Base-by-base conservation (phyloP, 2,329 filamentous ascomycete genomes). In the Penicillium nordicum region DNA sequence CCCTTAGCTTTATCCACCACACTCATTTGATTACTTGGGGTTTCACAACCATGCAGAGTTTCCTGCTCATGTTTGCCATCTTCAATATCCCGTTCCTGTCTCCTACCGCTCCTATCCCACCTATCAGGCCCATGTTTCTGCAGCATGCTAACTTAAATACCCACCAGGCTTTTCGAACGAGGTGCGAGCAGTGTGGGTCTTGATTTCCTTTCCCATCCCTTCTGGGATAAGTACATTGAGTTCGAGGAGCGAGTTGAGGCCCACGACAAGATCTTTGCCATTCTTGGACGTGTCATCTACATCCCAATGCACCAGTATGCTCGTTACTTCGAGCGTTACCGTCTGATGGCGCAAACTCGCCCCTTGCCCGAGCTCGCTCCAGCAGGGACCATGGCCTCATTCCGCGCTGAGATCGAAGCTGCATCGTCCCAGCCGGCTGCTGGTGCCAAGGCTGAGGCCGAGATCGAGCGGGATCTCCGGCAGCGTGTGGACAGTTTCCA, bases 221-320 rank as follows among this genome's bases (percentile, higher is more conserved):
- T 99, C 78, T 99, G 94, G 94, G 94, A 99, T 75, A 97, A 96
- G 76, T 99, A 96, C 70, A 85, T 99, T 62, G 94, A 97, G 72
- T 97, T 95, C 68, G 94, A 97, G 72, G 92, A 97, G 72, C 88
- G 92, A 1, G 81, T 93, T 59, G 92, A 96, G 68, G 86, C 88
- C 0, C 84, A 88, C 14, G 90, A 95, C 61, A 90, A 86, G 67
- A 90, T 97, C 53, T 96, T 95, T 66, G 85, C 84, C 40, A 90
- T 99, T 54, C 82, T 96, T 50, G 82, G 83, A 59, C 89, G 92
- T 52, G 83, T 97, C 54, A 89, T 96, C 52, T 84, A 89, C 68
- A 92, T 97, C 51, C 93, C 94, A 0, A 90, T 96, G 84, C 92
- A 97, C 70, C 92, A 97, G 71, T 97, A 97, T 78, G 88, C 90